Percentiles rank a stretch among this genome's conserved stretches.
Conservation (phyloP, 2,329 filamentous ascomycete genomes). For the Diaporthe australafricana region DNA sequence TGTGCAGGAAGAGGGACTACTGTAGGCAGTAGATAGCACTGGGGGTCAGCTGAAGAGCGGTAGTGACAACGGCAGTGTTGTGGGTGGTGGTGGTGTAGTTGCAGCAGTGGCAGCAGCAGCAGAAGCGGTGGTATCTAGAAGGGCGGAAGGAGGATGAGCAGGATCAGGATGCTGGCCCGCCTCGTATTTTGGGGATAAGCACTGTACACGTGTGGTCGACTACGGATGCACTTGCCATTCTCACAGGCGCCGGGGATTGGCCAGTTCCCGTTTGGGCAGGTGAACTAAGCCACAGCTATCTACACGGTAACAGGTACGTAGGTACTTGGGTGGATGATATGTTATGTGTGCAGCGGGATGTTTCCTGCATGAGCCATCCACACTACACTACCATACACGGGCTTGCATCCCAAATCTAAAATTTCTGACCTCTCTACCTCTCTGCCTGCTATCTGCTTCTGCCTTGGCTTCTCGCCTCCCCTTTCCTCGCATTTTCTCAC, state of each 20-base stretch:
- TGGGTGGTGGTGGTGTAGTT: neutral
- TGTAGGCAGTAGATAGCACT: neutral
- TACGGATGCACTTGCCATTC: neutral
- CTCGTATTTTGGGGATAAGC: conserved; percentile 22
- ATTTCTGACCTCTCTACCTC: neutral
- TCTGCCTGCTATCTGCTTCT: neutral
- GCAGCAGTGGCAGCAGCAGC: neutral
- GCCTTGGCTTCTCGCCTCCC: neutral
- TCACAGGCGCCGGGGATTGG: neutral
- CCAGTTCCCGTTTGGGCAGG: conserved; percentile 15
- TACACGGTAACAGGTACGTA: too few relatives aligned
- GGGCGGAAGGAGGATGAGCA: neutral
- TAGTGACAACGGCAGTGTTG: neutral
- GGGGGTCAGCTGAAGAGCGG: neutral
- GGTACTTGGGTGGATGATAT: neutral
- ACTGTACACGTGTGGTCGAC: neutral
- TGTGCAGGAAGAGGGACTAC: conserved; percentile 3
- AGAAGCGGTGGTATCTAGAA: neutral
- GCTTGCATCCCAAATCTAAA: conserved; percentile 7
- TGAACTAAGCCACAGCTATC: neutral
- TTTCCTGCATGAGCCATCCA: conserved; percentile 3
- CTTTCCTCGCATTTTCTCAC: neutral
- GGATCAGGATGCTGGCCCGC: conserved; percentile 21
- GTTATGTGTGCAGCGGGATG: neutral
- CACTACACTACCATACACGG: neutral